A percentile compares a stretch with the other conserved stretches of the same genome.
phyloP scores from a whole-genome alignment of 2,329 filamentous ascomycete species.

The Neurospora sp. region DNA sequence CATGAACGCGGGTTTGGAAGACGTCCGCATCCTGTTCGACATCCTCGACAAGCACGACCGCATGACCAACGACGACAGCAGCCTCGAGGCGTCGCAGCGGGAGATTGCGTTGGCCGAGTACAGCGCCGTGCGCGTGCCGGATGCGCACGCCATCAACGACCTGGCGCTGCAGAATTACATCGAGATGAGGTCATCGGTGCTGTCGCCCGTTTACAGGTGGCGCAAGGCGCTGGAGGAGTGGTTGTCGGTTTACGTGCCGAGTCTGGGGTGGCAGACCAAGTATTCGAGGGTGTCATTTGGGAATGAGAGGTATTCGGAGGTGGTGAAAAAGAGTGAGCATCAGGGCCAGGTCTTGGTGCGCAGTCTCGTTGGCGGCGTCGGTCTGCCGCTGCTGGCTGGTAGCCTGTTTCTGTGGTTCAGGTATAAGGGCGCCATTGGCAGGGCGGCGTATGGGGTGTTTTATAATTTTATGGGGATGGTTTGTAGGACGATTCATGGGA shows the following conservation, averaged over 20 bases:
- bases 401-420: slow-evolving; percentile 7
- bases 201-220: slow-evolving; percentile 64
- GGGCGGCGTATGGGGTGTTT: slow-evolving; percentile 12
- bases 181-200: slow-evolving; percentile 86
- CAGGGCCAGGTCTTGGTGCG: slow-evolving; percentile 55
- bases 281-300: slow-evolving; percentile 90
- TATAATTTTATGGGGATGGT: slow-evolving; percentile 1
- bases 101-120: slow-evolving; percentile 69
- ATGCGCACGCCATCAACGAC: slow-evolving; percentile 86
- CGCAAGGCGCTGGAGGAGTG: slow-evolving; percentile 83
- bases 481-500: neutral
- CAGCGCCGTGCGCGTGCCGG: slow-evolving; percentile 60
- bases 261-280: slow-evolving; percentile 81
- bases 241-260: slow-evolving; percentile 65
- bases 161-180: slow-evolving; percentile 84
- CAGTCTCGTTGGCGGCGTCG: slow-evolving; percentile 27
- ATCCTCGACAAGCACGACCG: slow-evolving; percentile 58
- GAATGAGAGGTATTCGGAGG: slow-evolving; percentile 82
- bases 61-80: slow-evolving; percentile 11
- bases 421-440: slow-evolving; percentile 12
- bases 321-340: slow-evolving; percentile 57
- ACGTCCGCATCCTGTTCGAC: slow-evolving; percentile 80
- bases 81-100: slow-evolving; percentile 42
- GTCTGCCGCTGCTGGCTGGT: slow-evolving; percentile 16
- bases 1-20: slow-evolving; percentile 94